phyloP scores from a whole-genome alignment of 768 basidiomycete genomes.

The Flagelloscypha sp. region DNA sequence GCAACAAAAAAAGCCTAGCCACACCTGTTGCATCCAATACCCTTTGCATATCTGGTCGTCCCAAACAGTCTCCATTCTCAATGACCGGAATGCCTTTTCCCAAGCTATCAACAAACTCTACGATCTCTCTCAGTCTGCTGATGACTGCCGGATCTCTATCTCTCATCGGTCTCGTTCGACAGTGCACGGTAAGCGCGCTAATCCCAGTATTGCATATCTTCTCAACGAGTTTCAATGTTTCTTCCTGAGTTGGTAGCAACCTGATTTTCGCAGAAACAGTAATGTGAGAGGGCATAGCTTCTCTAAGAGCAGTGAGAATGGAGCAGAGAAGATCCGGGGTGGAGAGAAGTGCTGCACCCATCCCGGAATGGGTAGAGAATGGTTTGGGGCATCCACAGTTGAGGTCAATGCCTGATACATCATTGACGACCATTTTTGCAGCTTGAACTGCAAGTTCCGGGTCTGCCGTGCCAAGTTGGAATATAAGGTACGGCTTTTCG shows the following conservation, averaged over 20 bases:
- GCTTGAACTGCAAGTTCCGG: constrained; percentile 90
- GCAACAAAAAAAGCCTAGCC: constrained; percentile 13
- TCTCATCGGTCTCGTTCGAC: constrained; percentile 89
- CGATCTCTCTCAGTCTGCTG: constrained; percentile 74
- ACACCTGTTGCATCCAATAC: constrained; percentile 69
- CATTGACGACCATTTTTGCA: constrained; percentile 75
- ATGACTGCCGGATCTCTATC: constrained; percentile 72
- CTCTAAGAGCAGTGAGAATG: constrained; percentile 74
- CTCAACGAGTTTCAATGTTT: constrained; percentile 84
- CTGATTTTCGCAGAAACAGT: constrained; percentile 94
- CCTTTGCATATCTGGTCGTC: constrained; percentile 69
- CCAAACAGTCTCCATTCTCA: constrained; percentile 88
- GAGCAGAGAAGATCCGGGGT: constrained; percentile 87
- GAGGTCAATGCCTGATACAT: constrained; percentile 91
- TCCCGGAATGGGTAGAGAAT: constrained; percentile 88
- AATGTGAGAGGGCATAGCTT: constrained; percentile 64
- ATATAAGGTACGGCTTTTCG: constrained; percentile 91
- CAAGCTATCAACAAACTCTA: constrained; percentile 70
- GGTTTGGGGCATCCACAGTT: constrained; percentile 98
- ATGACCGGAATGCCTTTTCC: constrained; percentile 79
- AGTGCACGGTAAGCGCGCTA: constrained; percentile 87
- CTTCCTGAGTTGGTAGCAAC: constrained; percentile 75
- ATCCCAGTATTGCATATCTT: constrained; percentile 84
- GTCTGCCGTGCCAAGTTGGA: constrained; percentile 88
- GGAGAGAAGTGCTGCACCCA: constrained; percentile 92